phyloP scores from a whole-genome alignment of 148 eudicot species.

The Cornus kousa region DNA sequence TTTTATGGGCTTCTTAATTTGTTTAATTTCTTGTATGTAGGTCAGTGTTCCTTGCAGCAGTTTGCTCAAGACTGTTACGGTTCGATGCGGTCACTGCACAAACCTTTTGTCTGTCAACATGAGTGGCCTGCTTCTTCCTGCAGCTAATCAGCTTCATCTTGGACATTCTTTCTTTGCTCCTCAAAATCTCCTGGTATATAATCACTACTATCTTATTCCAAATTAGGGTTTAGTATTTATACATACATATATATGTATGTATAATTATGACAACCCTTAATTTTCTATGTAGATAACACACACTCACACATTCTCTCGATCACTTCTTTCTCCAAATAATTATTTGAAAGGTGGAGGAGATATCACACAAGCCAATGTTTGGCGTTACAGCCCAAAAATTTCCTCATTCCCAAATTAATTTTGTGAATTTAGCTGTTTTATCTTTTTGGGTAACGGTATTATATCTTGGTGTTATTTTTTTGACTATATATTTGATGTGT shows the following conservation, averaged over 20 bases:
- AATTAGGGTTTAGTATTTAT: neutral
- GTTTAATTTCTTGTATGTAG: slow-evolving; percentile 23
- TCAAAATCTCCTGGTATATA: slow-evolving; percentile 66
- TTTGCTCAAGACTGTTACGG: slow-evolving; percentile 93
- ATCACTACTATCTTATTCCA: too few relatives aligned
- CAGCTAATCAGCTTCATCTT: slow-evolving; percentile 51
- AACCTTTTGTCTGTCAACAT: slow-evolving; percentile 78
- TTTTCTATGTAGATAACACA: too few relatives aligned
- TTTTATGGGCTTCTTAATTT: neutral
- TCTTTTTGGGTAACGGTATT: neutral
- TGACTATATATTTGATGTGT: neutral
- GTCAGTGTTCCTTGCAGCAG: slow-evolving; percentile 95
- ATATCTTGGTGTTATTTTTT: neutral
- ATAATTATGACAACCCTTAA: too few relatives aligned
- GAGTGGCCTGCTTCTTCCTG: slow-evolving; percentile 61
- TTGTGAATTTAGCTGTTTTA: neutral
- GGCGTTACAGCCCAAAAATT: too few relatives aligned
- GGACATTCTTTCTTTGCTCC: slow-evolving; percentile 60
- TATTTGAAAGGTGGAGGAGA: too few relatives aligned
- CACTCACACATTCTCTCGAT: too few relatives aligned
- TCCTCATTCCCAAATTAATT: neutral
- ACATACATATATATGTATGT: too few relatives aligned
- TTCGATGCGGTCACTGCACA: slow-evolving; percentile 94
- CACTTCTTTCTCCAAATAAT: too few relatives aligned
- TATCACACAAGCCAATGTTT: too few relatives aligned